Evolutionary conservation across 257 asterid species (phyloP), one percentile per base, ranked within the genome.

Genomic region (Solanum phureja): DNA sequence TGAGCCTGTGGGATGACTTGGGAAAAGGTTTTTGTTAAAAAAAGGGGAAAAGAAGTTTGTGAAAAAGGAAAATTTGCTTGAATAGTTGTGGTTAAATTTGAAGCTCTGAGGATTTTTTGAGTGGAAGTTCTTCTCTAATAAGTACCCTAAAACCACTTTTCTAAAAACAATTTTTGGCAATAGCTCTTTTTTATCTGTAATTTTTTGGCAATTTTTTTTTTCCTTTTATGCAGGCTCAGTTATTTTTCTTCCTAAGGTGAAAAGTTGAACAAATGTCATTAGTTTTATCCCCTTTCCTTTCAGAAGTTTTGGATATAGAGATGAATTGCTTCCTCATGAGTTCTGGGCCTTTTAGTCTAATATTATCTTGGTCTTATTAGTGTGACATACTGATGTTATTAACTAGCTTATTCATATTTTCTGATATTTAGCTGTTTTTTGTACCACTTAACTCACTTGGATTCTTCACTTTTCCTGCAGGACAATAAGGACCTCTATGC

Each of bases 401-500:
- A 46, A 46, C 42, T 46, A 46, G 68, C 29, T 46, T 81, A 18
- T 75, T 29, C 68, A 81, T 81, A 29, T 46, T 44, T 81, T 14
- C n/a, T 31, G 4, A 11, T 49, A 34, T 11, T 29, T 49, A 29
- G 44, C 86, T 29, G 69, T 31, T 82, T 52, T 81, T 46, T 49
- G 18, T 27, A 29, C 69, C 69, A 82, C 44, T 31, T 31, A 18
- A 42, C 23, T 27, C 85, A 49, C 69, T 49, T 49, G 71, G 44
- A 49, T 49, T 19, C 64, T 27, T 56, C 40, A 76, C 34, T 34
- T 40, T 38, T 81, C 72, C 10, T 88, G 90, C 94, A 96, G 98
- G 99, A 96, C 87, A 96, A 96, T 93, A 96, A 96, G 91, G 99
- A 95, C 90, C 96, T 96, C 9, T 95, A 94, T 92, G 99, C 98